phyloP scores from a whole-genome alignment of 2,329 filamentous ascomycete species.

The Xenosphaeropsis pyriputrescens region DNA sequence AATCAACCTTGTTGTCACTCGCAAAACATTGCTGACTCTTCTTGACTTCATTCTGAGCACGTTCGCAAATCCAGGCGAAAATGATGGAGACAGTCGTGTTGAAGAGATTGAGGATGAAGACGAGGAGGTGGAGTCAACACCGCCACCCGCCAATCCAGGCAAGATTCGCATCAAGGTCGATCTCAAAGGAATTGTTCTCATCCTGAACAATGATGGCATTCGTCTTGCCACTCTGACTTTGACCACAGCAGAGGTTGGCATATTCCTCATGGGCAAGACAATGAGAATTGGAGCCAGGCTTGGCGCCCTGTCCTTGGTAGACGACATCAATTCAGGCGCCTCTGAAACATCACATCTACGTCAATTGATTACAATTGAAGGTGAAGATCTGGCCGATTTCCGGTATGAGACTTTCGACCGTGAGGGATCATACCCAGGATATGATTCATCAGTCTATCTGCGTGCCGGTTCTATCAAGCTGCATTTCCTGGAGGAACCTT shows the following conservation, averaged over 20 bases:
- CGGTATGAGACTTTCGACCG: slow-evolving; percentile 91
- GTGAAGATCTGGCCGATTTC: slow-evolving; percentile 91
- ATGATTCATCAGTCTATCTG: slow-evolving; percentile 82
- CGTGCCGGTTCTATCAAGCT: slow-evolving; percentile 91
- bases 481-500: slow-evolving; percentile 94
- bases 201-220: slow-evolving; percentile 96
- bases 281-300: slow-evolving; percentile 81
- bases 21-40: slow-evolving; percentile 81
- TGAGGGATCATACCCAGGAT: slow-evolving; percentile 67
- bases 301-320: slow-evolving; percentile 76
- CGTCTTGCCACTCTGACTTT: slow-evolving; percentile 84
- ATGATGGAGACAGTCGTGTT: slow-evolving; percentile 8
- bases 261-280: slow-evolving; percentile 72
- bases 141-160: slow-evolving; percentile 8
- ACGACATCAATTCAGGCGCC: slow-evolving; percentile 88
- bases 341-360: slow-evolving; percentile 67
- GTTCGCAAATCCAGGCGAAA: slow-evolving; percentile 51
- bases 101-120: slow-evolving; percentile 22
- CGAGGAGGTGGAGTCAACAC: slow-evolving; percentile 22
- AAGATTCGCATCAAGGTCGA: slow-evolving; percentile 67
- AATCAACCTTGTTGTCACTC: slow-evolving; percentile 88
- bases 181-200: slow-evolving; percentile 81
- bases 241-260: slow-evolving; percentile 79
- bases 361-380: slow-evolving; percentile 85
- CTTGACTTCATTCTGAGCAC: slow-evolving; percentile 90